These are phyloP conservation scores for Podila minutissima DNA, from an alignment of 192 early-diverging fungal genomes.

Conservation along the genomic window DNA sequence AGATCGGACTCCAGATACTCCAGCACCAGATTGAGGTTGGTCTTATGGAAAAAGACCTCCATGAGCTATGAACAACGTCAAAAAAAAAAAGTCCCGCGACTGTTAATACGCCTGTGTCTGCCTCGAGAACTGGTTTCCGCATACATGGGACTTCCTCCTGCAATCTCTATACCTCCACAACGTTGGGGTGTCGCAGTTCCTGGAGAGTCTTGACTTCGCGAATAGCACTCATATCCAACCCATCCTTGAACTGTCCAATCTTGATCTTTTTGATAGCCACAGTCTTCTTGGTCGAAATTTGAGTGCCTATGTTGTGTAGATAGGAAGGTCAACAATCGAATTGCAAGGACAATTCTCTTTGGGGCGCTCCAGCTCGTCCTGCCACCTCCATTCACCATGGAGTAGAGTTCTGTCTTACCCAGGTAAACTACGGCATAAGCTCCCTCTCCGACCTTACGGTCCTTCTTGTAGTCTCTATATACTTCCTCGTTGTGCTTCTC, in stretches of 20 bases:
- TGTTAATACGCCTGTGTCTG: neutral
- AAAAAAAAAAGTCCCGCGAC: neutral
- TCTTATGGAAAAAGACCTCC: slow-evolving; percentile 92
- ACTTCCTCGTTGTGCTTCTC: slow-evolving; percentile 75
- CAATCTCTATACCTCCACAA: slow-evolving; percentile 74
- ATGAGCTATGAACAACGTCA: slow-evolving; percentile 70
- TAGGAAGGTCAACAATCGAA: neutral
- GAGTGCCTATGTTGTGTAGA: slow-evolving; percentile 49
- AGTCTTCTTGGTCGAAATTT: slow-evolving; percentile 67
- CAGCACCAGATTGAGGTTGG: slow-evolving; percentile 91
- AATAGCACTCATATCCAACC: slow-evolving; percentile 95
- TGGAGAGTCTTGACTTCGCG: slow-evolving; percentile 94
- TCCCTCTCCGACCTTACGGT: slow-evolving; percentile 94
- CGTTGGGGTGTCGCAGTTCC: slow-evolving; percentile 92
- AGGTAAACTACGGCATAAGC: slow-evolving; percentile 95
- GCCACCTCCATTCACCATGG: neutral
- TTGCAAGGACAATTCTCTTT: no score
- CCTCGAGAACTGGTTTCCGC: neutral
- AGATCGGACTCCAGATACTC: slow-evolving; percentile 96
- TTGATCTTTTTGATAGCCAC: slow-evolving; percentile 99
- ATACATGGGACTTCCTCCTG: no score
- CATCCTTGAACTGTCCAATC: slow-evolving; percentile 90
- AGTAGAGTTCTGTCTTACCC: slow-evolving; percentile 54
- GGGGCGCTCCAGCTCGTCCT: no score
- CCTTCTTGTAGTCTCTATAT: slow-evolving; percentile 82